A percentile compares a stretch with the other conserved stretches of the same genome.
These are phyloP conservation scores for Arctium minus DNA, from an alignment of 129 eudicot species.

Conservation along the genomic window DNA sequence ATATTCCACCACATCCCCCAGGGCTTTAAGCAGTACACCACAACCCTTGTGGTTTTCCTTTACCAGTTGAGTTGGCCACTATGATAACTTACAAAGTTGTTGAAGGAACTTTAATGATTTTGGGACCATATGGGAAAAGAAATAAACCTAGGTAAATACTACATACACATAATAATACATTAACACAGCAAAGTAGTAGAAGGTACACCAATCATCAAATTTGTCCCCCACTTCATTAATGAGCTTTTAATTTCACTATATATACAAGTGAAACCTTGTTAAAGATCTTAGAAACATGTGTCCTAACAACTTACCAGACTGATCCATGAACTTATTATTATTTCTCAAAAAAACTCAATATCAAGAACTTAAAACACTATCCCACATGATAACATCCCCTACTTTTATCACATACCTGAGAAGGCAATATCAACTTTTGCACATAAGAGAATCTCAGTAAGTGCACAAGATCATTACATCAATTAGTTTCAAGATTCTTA, in stretches of 20 bases:
- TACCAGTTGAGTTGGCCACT: not conserved
- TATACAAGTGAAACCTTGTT: not conserved
- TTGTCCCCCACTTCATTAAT: not conserved
- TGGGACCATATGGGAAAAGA: not conserved
- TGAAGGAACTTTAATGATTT: not conserved
- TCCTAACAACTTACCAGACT: not conserved
- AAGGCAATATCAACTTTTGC: slow-evolving; percentile 15
- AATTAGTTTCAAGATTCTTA: slow-evolving; percentile 16
- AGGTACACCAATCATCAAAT: not conserved
- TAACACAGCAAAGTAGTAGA: not conserved
- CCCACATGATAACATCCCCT: slow-evolving; percentile 1
- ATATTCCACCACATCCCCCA: no score
- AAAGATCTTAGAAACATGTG: not conserved
- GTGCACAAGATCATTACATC: slow-evolving; percentile 7
- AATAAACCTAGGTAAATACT: not conserved
- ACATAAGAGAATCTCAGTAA: slow-evolving; percentile 24
- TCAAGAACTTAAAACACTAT: slow-evolving; percentile 8
- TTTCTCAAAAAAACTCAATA: slow-evolving; percentile 6
- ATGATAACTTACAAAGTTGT: not conserved
- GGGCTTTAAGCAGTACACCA: no score
- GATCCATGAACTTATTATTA: not conserved
- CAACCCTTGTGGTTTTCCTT: no score
- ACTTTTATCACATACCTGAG: not conserved
- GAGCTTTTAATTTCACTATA: not conserved
- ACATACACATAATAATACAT: not conserved